Base-by-base conservation (phyloP, 345 rosid species). In the Salix caprea region DNA sequence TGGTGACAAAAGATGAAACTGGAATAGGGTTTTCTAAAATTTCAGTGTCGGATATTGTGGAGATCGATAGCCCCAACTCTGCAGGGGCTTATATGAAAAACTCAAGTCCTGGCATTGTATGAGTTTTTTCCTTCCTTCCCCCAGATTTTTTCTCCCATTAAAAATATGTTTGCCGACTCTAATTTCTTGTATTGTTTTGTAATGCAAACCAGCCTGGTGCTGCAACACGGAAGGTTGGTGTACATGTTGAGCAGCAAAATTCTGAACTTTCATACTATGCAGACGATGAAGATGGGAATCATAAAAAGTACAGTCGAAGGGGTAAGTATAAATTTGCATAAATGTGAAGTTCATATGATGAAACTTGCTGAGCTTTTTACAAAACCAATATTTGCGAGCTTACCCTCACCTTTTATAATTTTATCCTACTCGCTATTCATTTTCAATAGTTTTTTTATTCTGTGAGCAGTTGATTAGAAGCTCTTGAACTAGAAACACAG, bases 201-300 rank as follows among this genome's bases (percentile, higher is more conserved):
- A 58, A 78, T 76, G 67, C 76, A 75, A 79, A 40, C 75, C 89
- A 96, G 99, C 84, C 92, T 67, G 88, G 87, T 66, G 93, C 97
- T 75, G 89, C 97, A 74, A 91, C 99, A 78, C 85, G 99, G 52
- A 96, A 96, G 87, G 84, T 87, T 84, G 85, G 91, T 71, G 71
- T 86, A 37, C 85, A 86, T 66, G 89, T 84, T 71, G 99, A 96
- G 65, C 83, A 90, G 81, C 95, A 94, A 84, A 91, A 84, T 85
- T 90, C 98, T 2, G 97, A 91, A 85, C 84, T 83, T 42, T 81
- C 89, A 76, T 89, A 91, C 86, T 92, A 86, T 86, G 96, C 95
- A 1, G 99, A 96, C 67, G 99, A 94, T 81, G 99, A 96, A 90
- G 99, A 96, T 69, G 95, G 88, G 40, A 89, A 90, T 75, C 88